Conservation (phyloP, 169 alveolate genomes). For the Sarcocystis neurona region DNA sequence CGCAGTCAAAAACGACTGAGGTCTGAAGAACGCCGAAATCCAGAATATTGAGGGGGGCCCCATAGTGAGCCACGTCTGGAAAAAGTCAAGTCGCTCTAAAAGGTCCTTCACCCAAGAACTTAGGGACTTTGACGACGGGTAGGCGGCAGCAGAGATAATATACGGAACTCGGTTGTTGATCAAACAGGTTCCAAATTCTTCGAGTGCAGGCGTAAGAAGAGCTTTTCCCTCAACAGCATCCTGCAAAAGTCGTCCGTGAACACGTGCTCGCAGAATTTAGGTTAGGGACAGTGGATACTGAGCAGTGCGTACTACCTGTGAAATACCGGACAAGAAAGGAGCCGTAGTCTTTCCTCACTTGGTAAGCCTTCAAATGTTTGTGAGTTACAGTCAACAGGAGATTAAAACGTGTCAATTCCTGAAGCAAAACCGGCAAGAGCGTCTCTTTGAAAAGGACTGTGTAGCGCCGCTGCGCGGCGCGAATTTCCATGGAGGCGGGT, state of each 20-base stretch:
- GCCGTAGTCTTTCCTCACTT: slow-evolving; percentile 25
- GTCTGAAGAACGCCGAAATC: slow-evolving; percentile 90
- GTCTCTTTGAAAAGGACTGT: slow-evolving; percentile 89
- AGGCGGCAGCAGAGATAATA: slow-evolving; percentile 83
- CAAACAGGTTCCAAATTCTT: slow-evolving; percentile 77
- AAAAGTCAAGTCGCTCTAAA: slow-evolving; percentile 80
- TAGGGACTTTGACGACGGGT: slow-evolving; percentile 89
- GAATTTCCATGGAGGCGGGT: slow-evolving; percentile 82
- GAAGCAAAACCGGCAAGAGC: slow-evolving; percentile 86
- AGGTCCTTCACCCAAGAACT: slow-evolving; percentile 85
- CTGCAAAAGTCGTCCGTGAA: slow-evolving; percentile 48
- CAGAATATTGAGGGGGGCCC: slow-evolving; percentile 88
- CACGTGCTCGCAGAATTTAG: not conserved
- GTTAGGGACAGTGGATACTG: not conserved
- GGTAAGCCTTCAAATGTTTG: slow-evolving; percentile 71
- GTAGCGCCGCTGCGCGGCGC: slow-evolving; percentile 79
- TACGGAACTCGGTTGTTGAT: slow-evolving; percentile 86
- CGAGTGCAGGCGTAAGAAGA: slow-evolving; percentile 85
- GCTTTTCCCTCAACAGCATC: slow-evolving; percentile 88
- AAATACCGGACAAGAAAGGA: not conserved
- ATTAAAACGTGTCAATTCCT: slow-evolving; percentile 89
- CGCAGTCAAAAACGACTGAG: slow-evolving; percentile 90
- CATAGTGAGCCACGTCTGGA: slow-evolving; percentile 86
- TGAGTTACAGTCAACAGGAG: slow-evolving; percentile 76
- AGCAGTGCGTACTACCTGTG: not conserved